phyloP scores from a whole-genome alignment of 805 yeast genomes.

The Candida tammaniensis region DNA sequence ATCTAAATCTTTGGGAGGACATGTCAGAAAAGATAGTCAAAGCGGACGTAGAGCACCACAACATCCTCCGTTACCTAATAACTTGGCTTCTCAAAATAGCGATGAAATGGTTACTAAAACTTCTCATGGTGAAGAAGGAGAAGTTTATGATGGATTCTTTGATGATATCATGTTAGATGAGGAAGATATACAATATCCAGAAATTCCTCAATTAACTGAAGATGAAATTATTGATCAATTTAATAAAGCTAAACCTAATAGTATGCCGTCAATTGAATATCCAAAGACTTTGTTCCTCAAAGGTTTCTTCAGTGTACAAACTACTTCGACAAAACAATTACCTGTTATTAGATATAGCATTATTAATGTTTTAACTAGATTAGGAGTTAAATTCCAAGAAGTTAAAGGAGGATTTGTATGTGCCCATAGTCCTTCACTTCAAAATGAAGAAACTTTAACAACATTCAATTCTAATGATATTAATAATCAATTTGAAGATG shows the following conservation, averaged over 20 bases:
- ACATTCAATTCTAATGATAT: conserved; percentile 19
- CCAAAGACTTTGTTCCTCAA: conserved; percentile 88
- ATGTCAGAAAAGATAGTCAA: conserved; percentile 54
- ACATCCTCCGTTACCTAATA: conserved; percentile 48
- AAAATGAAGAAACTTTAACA: conserved; percentile 10
- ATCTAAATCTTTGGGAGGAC: conserved; percentile 81
- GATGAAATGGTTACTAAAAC: conserved; percentile 32
- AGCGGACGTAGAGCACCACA: conserved; percentile 11
- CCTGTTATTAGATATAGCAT: conserved; percentile 85
- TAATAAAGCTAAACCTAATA: conserved; percentile 60
- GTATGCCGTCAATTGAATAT: conserved; percentile 92
- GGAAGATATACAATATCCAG: conserved; percentile 29
- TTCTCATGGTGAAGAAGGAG: conserved; percentile 23
- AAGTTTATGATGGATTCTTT: conserved; percentile 46
- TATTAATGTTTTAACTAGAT: conserved; percentile 67
- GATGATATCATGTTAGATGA: conserved; percentile 53
- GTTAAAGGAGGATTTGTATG: conserved; percentile 94
- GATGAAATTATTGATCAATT: conserved; percentile 41
- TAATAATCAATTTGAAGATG: conserved; percentile 17
- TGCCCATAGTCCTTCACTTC: conserved; percentile 57
- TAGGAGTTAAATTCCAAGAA: conserved; percentile 81
- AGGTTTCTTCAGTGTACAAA: conserved; percentile 92
- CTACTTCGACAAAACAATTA: conserved; percentile 89
- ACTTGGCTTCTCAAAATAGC: conserved; percentile 41
- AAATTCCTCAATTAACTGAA: conserved; percentile 36